A percentile compares a stretch with the other conserved stretches of the same genome.
phyloP scores from a whole-genome alignment of 2,329 filamentous ascomycete genomes.

The Sporothrix curviconia region DNA sequence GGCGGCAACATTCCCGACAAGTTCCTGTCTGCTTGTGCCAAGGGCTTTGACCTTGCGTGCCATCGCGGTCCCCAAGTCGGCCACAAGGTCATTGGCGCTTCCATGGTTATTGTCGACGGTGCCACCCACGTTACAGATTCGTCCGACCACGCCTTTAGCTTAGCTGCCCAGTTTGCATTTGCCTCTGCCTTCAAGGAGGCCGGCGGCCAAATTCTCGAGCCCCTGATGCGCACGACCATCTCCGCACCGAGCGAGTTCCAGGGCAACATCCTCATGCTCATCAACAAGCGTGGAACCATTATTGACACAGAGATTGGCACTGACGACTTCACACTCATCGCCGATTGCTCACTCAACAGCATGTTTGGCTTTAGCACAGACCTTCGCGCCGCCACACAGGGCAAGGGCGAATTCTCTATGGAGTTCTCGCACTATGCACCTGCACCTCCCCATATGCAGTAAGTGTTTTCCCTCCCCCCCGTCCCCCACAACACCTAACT shows the following conservation, averaged over 20 bases:
- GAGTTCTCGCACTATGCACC: slow-evolving; percentile 95
- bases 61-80: slow-evolving; percentile 85
- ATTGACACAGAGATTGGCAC: slow-evolving; percentile 89
- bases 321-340: slow-evolving; percentile 88
- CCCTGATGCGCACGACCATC: slow-evolving; percentile 96
- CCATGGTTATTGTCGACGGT: slow-evolving; percentile 92
- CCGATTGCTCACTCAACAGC: slow-evolving; percentile 87
- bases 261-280: slow-evolving; percentile 83
- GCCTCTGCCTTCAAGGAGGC: slow-evolving; percentile 82
- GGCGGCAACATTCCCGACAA: slow-evolving; percentile 94
- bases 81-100: slow-evolving; percentile 82
- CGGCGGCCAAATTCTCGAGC: slow-evolving; percentile 80
- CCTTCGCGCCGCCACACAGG: slow-evolving; percentile 86
- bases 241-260: slow-evolving; percentile 97
- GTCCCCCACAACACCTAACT: too few relatives aligned
- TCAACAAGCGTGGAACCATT: slow-evolving; percentile 96
- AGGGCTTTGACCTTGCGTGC: slow-evolving; percentile 81
- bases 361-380: slow-evolving; percentile 98
- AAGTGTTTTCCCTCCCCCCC: slow-evolving; percentile 46
- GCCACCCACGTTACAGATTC: slow-evolving; percentile 97
- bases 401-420: slow-evolving; percentile 98
- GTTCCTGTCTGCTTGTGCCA: slow-evolving; percentile 87
- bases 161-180: slow-evolving; percentile 93
- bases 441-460: slow-evolving; percentile 83
- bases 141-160: slow-evolving; percentile 91